Evolutionary conservation across 371 early-diverging fungal species (phyloP).

Genomic region (Mortierella sp.): DNA sequence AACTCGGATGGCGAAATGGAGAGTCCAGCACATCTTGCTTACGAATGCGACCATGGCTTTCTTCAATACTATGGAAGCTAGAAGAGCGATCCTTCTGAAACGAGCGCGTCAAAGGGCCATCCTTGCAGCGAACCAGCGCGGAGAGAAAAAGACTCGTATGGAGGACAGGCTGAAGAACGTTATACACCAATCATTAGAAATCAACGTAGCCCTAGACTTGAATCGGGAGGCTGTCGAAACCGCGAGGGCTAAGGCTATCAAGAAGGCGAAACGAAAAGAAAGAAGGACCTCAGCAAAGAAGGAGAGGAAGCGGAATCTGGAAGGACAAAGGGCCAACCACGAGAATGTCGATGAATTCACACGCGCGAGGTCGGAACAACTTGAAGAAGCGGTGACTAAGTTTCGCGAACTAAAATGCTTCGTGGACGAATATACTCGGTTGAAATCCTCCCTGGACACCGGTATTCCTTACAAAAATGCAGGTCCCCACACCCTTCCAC

Average conservation of each 20-base stretch:
- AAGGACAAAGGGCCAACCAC: too few species aligned
- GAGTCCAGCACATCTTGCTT: not conserved
- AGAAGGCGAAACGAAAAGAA: not conserved
- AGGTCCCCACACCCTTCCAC: not conserved
- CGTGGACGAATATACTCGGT: constrained; percentile 15
- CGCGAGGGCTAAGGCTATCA: not conserved
- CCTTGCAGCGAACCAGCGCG: not conserved
- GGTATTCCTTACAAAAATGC: not conserved
- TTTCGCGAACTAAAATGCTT: constrained; percentile 10
- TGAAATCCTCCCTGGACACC: not conserved
- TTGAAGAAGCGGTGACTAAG: not conserved
- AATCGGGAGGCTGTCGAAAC: not conserved
- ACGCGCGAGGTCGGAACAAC: not conserved
- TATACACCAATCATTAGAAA: not conserved
- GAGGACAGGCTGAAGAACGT: not conserved
- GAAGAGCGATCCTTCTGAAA: not conserved
- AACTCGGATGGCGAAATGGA: too few species aligned
- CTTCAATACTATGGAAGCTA: constrained; percentile 1
- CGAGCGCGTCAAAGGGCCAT: constrained; percentile 8
- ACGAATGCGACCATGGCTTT: not conserved
- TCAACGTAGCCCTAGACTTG: not conserved
- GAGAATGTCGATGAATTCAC: not conserved
- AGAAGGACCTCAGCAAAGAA: not conserved
- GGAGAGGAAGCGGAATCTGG: not conserved
- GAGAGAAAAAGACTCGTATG: not conserved